Conservation (phyloP, 257 asterid species). For the Solanum boliviense region DNA sequence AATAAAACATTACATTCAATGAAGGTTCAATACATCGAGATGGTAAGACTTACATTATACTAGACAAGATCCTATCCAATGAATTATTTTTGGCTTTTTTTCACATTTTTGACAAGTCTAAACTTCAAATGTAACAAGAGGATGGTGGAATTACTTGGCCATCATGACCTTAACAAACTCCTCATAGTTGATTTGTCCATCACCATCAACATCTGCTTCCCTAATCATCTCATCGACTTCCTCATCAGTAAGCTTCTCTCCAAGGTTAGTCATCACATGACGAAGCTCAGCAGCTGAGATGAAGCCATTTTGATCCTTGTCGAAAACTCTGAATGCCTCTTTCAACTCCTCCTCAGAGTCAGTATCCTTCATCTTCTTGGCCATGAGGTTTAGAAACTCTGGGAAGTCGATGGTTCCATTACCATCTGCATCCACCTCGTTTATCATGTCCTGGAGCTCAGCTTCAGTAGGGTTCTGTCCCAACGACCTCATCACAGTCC, state of each 20-base stretch:
- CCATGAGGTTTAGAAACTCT: conserved; percentile 64
- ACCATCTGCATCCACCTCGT: conserved; percentile 63
- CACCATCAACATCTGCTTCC: conserved; percentile 65
- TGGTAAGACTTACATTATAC: background rate
- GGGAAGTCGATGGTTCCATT: conserved; percentile 68
- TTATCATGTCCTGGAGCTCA: conserved; percentile 65
- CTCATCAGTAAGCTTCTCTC: conserved; percentile 67
- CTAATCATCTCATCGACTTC: conserved; percentile 72
- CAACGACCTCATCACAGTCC: conserved; percentile 56
- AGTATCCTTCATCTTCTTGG: conserved; percentile 57
- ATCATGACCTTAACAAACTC: conserved; percentile 60
- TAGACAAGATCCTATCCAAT: conserved; percentile 5
- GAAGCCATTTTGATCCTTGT: conserved; percentile 70
- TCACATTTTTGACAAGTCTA: background rate
- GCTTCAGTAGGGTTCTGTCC: conserved; percentile 70
- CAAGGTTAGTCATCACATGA: conserved; percentile 57
- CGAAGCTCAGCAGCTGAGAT: conserved; percentile 64
- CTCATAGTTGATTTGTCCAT: conserved; percentile 53
- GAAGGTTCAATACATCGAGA: background rate
- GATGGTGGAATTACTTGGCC: conserved; percentile 36
- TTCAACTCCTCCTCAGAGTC: conserved; percentile 65
- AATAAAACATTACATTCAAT: conserved; percentile 11
- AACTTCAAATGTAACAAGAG: background rate
- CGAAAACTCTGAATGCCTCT: conserved; percentile 63
- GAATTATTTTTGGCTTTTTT: background rate